A percentile compares a stretch with the other conserved stretches of the same genome.
These are phyloP conservation scores for Scheffersomyces illinoinensis DNA, from an alignment of 1,139 yeast species.

Conservation along the genomic window DNA sequence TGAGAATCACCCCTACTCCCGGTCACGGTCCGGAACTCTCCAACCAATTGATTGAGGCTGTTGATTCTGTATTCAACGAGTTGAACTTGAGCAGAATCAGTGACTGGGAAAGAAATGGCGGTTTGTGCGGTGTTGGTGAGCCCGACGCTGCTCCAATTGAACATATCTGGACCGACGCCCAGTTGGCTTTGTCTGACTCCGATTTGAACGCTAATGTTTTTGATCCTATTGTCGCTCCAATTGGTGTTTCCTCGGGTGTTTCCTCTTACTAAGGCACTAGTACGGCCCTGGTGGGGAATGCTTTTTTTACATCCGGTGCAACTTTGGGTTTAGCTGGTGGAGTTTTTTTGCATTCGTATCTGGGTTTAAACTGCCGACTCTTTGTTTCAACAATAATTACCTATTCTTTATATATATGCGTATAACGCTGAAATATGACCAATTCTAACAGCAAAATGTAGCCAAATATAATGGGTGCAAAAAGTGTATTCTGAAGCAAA, in stretches of 20 bases:
- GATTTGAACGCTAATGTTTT: conserved; percentile 67
- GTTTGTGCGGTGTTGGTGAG: conserved; percentile 86
- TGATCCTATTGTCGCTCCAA: conserved; percentile 58
- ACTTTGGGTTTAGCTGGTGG: neutral
- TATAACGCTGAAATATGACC: neutral
- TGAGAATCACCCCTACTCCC: conserved; percentile 97
- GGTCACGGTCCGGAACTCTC: conserved; percentile 83
- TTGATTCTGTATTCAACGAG: conserved; percentile 78
- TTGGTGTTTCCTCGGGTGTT: conserved; percentile 73
- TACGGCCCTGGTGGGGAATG: neutral
- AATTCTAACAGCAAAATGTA: neutral
- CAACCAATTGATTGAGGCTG: conserved; percentile 72
- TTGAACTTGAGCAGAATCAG: conserved; percentile 71
- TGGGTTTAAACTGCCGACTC: neutral
- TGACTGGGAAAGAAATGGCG: conserved; percentile 82
- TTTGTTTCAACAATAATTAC: neutral
- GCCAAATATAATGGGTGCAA: neutral
- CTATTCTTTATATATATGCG: too few relatives aligned
- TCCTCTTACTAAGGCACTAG: conserved; percentile 9
- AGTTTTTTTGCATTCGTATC: neutral
- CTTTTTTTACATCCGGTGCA: neutral
- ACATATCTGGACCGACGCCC: conserved; percentile 84
- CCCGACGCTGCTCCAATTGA: conserved; percentile 40
- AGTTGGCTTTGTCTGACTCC: conserved; percentile 59
- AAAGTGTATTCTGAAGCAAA: neutral